These are phyloP conservation scores for Nitzschia palea DNA, from an alignment of 108 stramenopile species.

Conservation along the genomic window DNA sequence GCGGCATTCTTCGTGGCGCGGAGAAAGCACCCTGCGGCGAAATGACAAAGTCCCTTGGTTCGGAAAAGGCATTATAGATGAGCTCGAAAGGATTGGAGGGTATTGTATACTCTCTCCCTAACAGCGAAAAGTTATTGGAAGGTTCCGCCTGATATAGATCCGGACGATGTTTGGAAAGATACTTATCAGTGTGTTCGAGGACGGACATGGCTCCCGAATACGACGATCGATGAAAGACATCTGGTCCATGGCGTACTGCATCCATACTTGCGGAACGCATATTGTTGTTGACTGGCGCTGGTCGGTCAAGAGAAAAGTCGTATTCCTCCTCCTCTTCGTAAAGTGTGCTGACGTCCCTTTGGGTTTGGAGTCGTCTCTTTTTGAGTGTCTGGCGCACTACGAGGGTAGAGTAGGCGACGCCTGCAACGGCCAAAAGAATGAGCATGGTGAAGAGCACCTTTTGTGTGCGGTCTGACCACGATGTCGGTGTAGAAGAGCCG, in stretches of 20 bases:
- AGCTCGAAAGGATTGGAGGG: slow-evolving; percentile 34
- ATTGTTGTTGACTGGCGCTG: not conserved
- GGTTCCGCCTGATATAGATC: slow-evolving; percentile 10
- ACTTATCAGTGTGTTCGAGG: slow-evolving; percentile 22
- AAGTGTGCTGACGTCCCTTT: not conserved
- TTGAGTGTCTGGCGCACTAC: not conserved
- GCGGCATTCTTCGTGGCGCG: too few species aligned
- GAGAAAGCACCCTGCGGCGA: slow-evolving; percentile 6
- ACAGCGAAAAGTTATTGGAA: slow-evolving; percentile 1
- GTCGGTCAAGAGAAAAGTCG: slow-evolving; percentile 5
- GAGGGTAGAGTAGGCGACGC: not conserved
- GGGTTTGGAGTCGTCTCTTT: not conserved
- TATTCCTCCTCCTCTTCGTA: slow-evolving; percentile 3
- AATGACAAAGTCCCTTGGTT: not conserved
- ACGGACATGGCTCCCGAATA: slow-evolving; percentile 22
- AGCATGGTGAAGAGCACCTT: slow-evolving; percentile 16
- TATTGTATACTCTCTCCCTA: slow-evolving; percentile 25
- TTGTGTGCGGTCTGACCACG: slow-evolving; percentile 29
- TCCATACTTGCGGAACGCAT: slow-evolving; percentile 16
- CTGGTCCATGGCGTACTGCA: slow-evolving; percentile 21
- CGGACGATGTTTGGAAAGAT: slow-evolving; percentile 33
- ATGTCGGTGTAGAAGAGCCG: not conserved
- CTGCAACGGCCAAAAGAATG: slow-evolving; percentile 4
- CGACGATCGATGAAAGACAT: slow-evolving; percentile 13
- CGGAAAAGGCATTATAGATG: slow-evolving; percentile 20